Base-by-base conservation (phyloP, 345 rosid species). In the Pugionium cornutum region DNA sequence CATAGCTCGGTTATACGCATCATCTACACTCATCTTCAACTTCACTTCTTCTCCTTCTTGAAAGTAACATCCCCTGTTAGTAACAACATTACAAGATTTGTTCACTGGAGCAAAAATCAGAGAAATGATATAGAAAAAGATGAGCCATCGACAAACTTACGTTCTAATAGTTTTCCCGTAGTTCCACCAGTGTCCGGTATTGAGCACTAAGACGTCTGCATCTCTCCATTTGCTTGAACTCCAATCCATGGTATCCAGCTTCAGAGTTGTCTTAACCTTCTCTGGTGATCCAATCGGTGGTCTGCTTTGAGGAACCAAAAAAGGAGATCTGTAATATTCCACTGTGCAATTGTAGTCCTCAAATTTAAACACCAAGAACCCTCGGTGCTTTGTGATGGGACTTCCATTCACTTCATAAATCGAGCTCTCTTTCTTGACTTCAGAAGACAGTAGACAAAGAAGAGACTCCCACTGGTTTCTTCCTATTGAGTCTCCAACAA, bases 181-280 rank as follows among this genome's bases (percentile, higher is more conserved):
- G 72, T 78, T 84, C 99, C 96, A 91, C 99, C 99, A 94, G 66
- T 91, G 96, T 25, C 96, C 99, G 0, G 95, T 76, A 75, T 94
- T 94, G 56, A 94, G 69, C 35, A 94, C 67, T 60, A 91, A 75
- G 31, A 87, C 74, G 58, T 90, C 95, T 1, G 96, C 96, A 67
- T 75, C 83, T 66, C 30, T 78, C 97, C 99, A 94, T 62, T 67
- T 70, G 9, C 18, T 40, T 11, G 81, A 80, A 70, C 77, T 75
- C 92, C 90, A 88, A 47, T 83, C 94, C 82, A 94, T 51, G 4
- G 31, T 69, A 53, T 90, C 96, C 41, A 91, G 75, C 75, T 82
- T 85, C 68, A 94, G 46, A 47, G 85, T 80, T 81, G 80, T 65
- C 69, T 60, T 83, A 62, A 91, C 95, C 25, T 67, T 77, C 43